Evolutionary conservation across 148 eudicot genomes (phyloP).

Genomic region (Euryodendron excelsum): DNA sequence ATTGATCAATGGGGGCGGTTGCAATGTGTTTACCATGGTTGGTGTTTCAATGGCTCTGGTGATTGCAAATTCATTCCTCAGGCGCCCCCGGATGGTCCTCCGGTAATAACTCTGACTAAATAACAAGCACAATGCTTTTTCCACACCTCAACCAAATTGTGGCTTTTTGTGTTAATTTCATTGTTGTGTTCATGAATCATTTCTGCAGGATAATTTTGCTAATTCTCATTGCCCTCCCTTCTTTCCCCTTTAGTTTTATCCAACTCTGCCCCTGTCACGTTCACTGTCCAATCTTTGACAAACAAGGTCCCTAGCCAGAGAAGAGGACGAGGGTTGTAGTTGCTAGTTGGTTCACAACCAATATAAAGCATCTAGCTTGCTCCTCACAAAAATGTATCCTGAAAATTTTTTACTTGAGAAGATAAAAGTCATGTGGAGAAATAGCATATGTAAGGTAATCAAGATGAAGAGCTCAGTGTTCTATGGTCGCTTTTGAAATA

Average conservation of each 20-base stretch:
- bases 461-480: too few relatives aligned
- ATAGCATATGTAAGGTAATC: too few relatives aligned
- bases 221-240: neutral
- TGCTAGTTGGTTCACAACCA: too few relatives aligned
- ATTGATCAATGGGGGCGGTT: slow-evolving; percentile 82
- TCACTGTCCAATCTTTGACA: neutral
- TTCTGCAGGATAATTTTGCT: neutral
- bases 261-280: neutral
- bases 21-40: slow-evolving; percentile 89
- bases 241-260: neutral
- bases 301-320: too few relatives aligned
- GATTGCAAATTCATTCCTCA: slow-evolving; percentile 73
- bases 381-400: too few relatives aligned
- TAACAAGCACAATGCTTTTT: too few relatives aligned
- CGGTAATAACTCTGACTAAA: slow-evolving; percentile 27
- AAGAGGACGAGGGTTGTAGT: too few relatives aligned
- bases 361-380: too few relatives aligned
- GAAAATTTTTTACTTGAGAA: too few relatives aligned
- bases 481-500: too few relatives aligned
- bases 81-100: slow-evolving; percentile 72
- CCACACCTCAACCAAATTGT: neutral
- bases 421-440: too few relatives aligned
- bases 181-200: neutral
- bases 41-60: slow-evolving; percentile 78
- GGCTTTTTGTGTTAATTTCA: neutral